Evolutionary conservation across 2,329 filamentous ascomycete species (phyloP).

Genomic region (Metarhizium robertsii): DNA sequence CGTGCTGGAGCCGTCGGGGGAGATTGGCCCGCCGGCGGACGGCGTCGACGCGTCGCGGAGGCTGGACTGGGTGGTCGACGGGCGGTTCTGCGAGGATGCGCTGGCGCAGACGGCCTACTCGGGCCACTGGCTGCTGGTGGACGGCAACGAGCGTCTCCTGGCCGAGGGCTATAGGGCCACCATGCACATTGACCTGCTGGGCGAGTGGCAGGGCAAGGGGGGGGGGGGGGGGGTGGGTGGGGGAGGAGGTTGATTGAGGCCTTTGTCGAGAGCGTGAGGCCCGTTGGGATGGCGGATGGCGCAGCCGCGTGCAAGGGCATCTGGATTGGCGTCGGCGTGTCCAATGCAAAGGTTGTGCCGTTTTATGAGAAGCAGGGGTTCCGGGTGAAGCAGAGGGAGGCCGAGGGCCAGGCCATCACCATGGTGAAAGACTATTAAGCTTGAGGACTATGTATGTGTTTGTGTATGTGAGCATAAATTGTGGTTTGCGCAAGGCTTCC

Average conservation of each 20-base stretch:
- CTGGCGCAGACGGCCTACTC: slow-evolving; percentile 22
- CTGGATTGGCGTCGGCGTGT: slow-evolving; percentile 13
- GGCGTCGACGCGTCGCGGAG: too few species aligned
- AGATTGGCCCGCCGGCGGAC: too few species aligned
- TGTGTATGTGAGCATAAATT: too few species aligned
- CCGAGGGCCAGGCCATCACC: slow-evolving; percentile 29
- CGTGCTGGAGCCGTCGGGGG: too few species aligned
- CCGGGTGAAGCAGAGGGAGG: too few species aligned
- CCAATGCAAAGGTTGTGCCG: too few species aligned
- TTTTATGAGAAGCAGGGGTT: too few species aligned
- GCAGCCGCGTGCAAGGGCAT: slow-evolving; percentile 21
- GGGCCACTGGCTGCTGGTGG: slow-evolving; percentile 27
- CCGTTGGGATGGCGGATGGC: slow-evolving; percentile 5
- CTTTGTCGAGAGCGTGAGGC: slow-evolving; percentile 30
- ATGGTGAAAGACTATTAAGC: slow-evolving; percentile 29
- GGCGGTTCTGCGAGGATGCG: too few species aligned
- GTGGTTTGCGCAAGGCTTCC: too few species aligned
- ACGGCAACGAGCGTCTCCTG: slow-evolving; percentile 24
- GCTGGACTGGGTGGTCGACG: too few species aligned
- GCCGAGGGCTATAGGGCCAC: slow-evolving; percentile 28
- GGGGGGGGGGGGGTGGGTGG: too few species aligned
- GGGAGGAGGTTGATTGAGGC: slow-evolving; percentile 23
- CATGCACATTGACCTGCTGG: slow-evolving; percentile 41
- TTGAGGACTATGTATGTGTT: too few species aligned
- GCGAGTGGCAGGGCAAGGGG: slow-evolving; percentile 13